Evolutionary conservation across 1,139 yeast genomes (phyloP), one percentile per base, ranked within the genome.

Genomic region (Candida tropicalis): DNA sequence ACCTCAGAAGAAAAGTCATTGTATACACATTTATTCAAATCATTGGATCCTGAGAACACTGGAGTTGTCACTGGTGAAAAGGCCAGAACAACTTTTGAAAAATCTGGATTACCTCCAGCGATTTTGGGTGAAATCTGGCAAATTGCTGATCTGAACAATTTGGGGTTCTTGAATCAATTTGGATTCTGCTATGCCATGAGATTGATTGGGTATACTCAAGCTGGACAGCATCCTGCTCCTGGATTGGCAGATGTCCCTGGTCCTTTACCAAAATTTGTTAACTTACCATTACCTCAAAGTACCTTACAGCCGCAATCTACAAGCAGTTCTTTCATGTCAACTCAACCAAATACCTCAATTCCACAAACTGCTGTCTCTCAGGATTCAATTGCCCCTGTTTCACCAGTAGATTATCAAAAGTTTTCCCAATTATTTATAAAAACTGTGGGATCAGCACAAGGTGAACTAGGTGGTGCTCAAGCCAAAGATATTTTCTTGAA

Each of bases 91-190:
- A 75, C 95, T 4, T 83, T 95, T 53, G 96, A 91, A 56, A 86
- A 87, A 48, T 84, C 96, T 2, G 95, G 96, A 0, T 75, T 93
- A 43, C 84, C 95, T 6, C 85, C 95, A 2, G 74, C 82, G 15
- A 70, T 80, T 29, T 71, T 93, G 41, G 97, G 97, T 4, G 95
- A 90, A 62, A 84, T 95, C 48, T 95, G 99, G 99, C 95, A 88
- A 62, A 62, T 87, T 38, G 91, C 96, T 12, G 99, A 93, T 66
- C 77, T 79, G 15, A 84, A 82, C 49, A 90, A 89, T 65, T 76
- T 83, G 53, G 99, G 99, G 0, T 87, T 85, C 60, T 73, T 95
- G 53, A 85, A 87, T 53, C 90, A 84, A 59, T 75, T 78, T 50
- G 93, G 93, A 20, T 95, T 95, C 65, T 80, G 88, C 50, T 76